A percentile compares a stretch with the other conserved stretches of the same genome.
phyloP scores from a whole-genome alignment of 2,329 filamentous ascomycete genomes.

The Bipolaris oryzae region DNA sequence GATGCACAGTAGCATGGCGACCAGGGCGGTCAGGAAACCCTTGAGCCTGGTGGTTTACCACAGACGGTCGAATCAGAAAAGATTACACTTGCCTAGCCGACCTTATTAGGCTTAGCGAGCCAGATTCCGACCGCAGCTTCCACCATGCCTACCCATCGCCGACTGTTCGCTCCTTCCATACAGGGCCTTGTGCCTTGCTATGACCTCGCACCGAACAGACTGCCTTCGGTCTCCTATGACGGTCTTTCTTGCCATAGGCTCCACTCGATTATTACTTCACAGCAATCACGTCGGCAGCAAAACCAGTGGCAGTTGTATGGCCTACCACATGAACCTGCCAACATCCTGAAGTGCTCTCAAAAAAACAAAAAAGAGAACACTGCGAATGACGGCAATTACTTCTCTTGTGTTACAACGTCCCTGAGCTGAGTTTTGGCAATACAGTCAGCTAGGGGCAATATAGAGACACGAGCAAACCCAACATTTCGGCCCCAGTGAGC shows the following conservation, averaged over 20 bases:
- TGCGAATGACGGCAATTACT: too few relatives aligned
- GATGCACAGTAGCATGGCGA: not conserved
- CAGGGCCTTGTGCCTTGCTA: not conserved
- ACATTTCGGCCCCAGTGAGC: slow-evolving; percentile 21
- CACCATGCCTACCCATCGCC: not conserved
- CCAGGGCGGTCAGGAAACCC: slow-evolving; percentile 6
- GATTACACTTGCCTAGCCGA: not conserved
- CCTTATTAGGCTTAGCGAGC: slow-evolving; percentile 1
- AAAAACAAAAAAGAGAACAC: not conserved
- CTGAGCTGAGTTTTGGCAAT: not conserved
- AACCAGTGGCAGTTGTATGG: not conserved
- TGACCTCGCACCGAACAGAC: too few relatives aligned
- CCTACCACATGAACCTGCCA: not conserved
- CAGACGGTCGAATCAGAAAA: slow-evolving; percentile 5
- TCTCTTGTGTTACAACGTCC: not conserved
- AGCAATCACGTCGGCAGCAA: not conserved
- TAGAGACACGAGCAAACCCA: slow-evolving; percentile 14
- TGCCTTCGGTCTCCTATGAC: not conserved
- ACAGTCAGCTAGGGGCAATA: not conserved
- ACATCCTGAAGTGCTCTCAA: not conserved
- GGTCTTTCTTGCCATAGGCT: not conserved
- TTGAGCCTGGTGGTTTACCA: slow-evolving; percentile 2
- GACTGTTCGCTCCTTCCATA: not conserved
- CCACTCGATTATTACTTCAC: not conserved
- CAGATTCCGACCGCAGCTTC: slow-evolving; percentile 7